Conservation (phyloP, 352 stramenopile species). For the Pseudoperonospora humuli region DNA sequence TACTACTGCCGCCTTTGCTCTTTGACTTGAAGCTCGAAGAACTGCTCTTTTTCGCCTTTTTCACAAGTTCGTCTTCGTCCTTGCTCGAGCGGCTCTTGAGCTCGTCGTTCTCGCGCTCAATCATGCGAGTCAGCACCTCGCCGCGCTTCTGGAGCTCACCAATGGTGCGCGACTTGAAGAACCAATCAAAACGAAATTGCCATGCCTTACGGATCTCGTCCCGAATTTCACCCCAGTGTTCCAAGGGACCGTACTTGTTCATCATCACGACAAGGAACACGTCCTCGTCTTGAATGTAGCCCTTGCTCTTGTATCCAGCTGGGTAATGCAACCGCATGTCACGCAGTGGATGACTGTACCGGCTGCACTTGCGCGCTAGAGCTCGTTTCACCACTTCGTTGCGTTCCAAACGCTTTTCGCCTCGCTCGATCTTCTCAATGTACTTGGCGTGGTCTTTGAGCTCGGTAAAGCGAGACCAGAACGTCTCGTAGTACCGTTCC, state of each 20-base stretch:
- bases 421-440: conserved; percentile 95
- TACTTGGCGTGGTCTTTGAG: conserved; percentile 89
- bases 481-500: conserved; percentile 92
- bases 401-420: conserved; percentile 93
- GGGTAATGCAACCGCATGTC: conserved; percentile 86
- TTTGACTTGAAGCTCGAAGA: conserved; percentile 65
- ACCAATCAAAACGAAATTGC: conserved; percentile 99
- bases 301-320: conserved; percentile 89
- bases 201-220: conserved; percentile 96
- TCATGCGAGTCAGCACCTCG: conserved; percentile 92
- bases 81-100: conserved; percentile 62
- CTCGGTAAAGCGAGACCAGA: conserved; percentile 92
- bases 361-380: conserved; percentile 93
- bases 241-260: conserved; percentile 95
- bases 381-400: conserved; percentile 94
- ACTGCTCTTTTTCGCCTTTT: conserved; percentile 67
- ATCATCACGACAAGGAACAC: conserved; percentile 98
- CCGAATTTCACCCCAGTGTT: conserved; percentile 94
- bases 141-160: conserved; percentile 96
- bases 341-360: conserved; percentile 89
- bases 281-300: conserved; percentile 96
- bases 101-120: conserved; percentile 92
- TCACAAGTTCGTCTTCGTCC: conserved; percentile 70
- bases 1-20: conserved; percentile 40
- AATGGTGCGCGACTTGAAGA: conserved; percentile 97